These are phyloP conservation scores for Dacryopinax spathularia DNA, from an alignment of 768 basidiomycete species.

Conservation along the genomic window DNA sequence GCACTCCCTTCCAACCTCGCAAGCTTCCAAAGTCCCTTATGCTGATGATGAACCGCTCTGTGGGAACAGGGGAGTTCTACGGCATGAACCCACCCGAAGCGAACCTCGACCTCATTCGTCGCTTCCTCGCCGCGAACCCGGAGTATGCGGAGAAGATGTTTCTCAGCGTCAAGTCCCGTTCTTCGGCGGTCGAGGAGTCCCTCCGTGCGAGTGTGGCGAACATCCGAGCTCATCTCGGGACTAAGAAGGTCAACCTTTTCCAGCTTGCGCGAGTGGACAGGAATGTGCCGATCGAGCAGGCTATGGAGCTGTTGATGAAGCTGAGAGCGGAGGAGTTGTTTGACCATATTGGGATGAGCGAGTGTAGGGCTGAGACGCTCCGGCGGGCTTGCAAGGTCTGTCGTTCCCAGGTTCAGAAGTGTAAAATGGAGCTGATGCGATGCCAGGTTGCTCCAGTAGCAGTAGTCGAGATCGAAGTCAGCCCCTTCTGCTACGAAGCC, in stretches of 20 bases:
- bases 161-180: constrained; percentile 28
- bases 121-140: constrained; percentile 26
- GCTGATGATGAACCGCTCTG: constrained; percentile 4
- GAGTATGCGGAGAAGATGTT: constrained; percentile 23
- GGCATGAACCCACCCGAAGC: constrained; percentile 18
- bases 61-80: constrained; percentile 28
- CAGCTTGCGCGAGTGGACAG: constrained; percentile 17
- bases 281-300: constrained; percentile 19
- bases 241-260: constrained; percentile 27
- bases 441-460: constrained; percentile 44
- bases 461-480: constrained; percentile 53
- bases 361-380: constrained; percentile 18
- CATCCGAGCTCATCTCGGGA: constrained; percentile 21
- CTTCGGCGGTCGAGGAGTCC: constrained; percentile 17
- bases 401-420: background rate
- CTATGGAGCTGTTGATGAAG: constrained; percentile 19
- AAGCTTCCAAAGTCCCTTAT: background rate
- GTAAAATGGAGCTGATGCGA: background rate
- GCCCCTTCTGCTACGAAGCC: constrained; percentile 43
- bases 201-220: constrained; percentile 19
- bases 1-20: constrained; percentile 4
- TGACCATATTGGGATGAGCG: constrained; percentile 21
- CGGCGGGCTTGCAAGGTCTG: constrained; percentile 25
- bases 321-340: constrained; percentile 26
- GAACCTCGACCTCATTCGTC: constrained; percentile 25